phyloP scores from a whole-genome alignment of 116 monocot species.

The Iris pallida region DNA sequence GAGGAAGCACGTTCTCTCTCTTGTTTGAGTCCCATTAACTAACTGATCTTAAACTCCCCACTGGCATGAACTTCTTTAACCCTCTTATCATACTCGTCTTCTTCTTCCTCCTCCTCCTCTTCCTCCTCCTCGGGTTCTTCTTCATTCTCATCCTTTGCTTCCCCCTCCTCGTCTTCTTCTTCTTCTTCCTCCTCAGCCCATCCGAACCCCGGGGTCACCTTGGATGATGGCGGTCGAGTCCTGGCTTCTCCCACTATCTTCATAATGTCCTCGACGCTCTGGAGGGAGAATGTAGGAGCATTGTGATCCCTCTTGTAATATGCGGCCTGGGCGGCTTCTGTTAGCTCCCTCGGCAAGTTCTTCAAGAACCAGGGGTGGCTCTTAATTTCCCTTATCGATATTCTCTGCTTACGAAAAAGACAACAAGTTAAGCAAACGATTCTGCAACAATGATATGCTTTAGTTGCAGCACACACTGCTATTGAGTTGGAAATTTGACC shows the following conservation, averaged over 20 bases:
- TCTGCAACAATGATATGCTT: no score
- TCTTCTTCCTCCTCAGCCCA: slow-evolving; percentile 6
- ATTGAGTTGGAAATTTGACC: not conserved
- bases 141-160: not conserved
- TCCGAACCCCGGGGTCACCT: slow-evolving; percentile 12
- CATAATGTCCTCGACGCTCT: slow-evolving; percentile 38
- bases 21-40: not conserved
- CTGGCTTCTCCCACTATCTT: slow-evolving; percentile 30
- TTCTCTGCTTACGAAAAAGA: slow-evolving; percentile 18
- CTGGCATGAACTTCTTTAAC: not conserved
- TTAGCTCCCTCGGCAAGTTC: slow-evolving; percentile 43
- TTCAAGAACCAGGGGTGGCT: slow-evolving; percentile 48
- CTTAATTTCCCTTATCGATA: slow-evolving; percentile 38
- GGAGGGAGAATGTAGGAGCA: slow-evolving; percentile 27
- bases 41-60: not conserved
- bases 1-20: no score
- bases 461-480: no score
- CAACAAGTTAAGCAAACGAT: not conserved
- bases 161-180: slow-evolving; percentile 1
- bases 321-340: slow-evolving; percentile 29
- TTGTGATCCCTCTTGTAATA: slow-evolving; percentile 34
- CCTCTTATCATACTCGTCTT: not conserved
- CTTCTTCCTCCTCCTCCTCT: not conserved
- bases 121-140: not conserved
- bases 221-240: slow-evolving; percentile 9